Evolutionary conservation across 164 flowering plant genomes (phyloP), one percentile per base, ranked within the genome.

Genomic region (Aristolochia californica): DNA sequence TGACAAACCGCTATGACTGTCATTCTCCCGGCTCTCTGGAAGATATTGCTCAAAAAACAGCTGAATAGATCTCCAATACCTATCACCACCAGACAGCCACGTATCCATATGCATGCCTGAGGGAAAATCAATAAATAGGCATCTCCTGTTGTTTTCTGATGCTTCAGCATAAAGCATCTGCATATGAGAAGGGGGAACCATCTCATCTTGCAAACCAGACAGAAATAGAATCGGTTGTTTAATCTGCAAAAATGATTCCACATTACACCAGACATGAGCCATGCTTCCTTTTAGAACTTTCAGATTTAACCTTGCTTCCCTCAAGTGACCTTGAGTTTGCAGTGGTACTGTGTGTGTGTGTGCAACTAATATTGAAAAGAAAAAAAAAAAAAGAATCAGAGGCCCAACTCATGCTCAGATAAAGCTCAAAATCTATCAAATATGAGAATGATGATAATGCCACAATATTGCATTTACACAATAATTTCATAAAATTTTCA

Each of bases 81-180:
- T 80, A 62, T 94, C 99, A 50, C 97, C 99, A 68, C 97, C 99
- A 66, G 82, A 50, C 53, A 84, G 62, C 99, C 99, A 94, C 40
- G 99, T 94, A 70, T 94, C 96, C 99, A 94, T 94, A 63, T 94
- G 99, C 97, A 86, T 90, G 56, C 99, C 99, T 69, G 63, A 77
- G 21, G 97, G 87, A 61, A 94, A 90, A 11, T 87, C 97, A 44
- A 85, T 82, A 73, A 87, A 87, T n/a, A 25, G 52, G 62, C 97
- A 83, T 8, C 56, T 64, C 26, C 50, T 75, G 67, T 85, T 90
- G 57, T 56, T 87, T 24, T 80, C 71, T 53, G 90, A 86, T 66
- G 97, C 99, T 73, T 84, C 87, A 21, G 82, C 95, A 76, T 81
- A 87, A 49, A 94, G 79, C 83, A 84, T 71, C 74, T 80, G 71